Conservation (phyloP, 78 protist species). For the Dictyostelium firmibasis region DNA sequence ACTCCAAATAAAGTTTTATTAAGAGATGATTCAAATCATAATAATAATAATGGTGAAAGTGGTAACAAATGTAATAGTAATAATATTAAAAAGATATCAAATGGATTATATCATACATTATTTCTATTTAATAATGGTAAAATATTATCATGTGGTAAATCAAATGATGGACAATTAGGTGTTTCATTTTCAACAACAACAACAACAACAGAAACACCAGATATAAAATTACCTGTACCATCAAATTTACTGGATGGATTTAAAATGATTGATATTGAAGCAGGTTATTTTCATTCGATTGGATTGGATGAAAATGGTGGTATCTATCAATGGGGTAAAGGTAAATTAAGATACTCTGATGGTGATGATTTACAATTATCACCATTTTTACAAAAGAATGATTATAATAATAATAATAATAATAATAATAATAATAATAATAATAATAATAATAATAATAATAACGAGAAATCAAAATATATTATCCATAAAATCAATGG, state of each 20-base stretch:
- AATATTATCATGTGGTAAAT: constrained; percentile 42
- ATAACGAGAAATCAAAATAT: neutral
- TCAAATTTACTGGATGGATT: neutral
- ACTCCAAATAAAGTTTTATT: constrained; percentile 20
- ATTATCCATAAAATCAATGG: neutral
- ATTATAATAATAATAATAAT: neutral
- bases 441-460: neutral
- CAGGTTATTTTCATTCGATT: constrained; percentile 37
- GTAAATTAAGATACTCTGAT: neutral
- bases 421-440: neutral
- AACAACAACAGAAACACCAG: neutral
- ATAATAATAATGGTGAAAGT: neutral
- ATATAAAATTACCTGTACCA: neutral
- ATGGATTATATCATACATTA: neutral
- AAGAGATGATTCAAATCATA: neutral
- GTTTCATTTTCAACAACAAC: neutral
- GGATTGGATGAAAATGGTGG: neutral
- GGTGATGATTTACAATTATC: constrained; percentile 14
- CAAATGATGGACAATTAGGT: constrained; percentile 55
- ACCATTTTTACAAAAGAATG: neutral
- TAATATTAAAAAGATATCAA: neutral
- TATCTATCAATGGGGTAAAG: constrained; percentile 64
- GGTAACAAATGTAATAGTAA: neutral
- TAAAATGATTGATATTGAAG: neutral
- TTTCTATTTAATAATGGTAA: constrained; percentile 2